Conservation (phyloP, 768 basidiomycete species). For the Tulasnella sp. region DNA sequence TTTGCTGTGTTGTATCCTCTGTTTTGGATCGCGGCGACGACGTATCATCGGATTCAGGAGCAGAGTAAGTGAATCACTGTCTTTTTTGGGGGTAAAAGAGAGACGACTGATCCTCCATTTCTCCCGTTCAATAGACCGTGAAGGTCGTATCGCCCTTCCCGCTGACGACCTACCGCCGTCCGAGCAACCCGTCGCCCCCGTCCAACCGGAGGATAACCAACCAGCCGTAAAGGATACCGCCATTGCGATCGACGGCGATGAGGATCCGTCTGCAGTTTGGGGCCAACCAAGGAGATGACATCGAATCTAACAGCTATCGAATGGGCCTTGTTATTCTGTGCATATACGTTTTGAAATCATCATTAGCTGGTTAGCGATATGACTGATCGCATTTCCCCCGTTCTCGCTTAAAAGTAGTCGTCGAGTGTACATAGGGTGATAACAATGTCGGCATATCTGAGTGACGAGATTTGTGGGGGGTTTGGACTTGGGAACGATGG, state of each 20-base stretch:
- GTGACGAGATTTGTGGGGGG: no score
- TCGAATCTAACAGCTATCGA: no score
- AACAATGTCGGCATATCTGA: no score
- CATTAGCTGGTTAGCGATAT: no score
- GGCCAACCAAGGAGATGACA: not conserved
- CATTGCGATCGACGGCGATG: not conserved
- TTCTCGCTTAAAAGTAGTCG: no score
- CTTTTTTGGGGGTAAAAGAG: constrained; percentile 2
- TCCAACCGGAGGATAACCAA: constrained; percentile 15
- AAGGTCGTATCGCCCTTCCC: constrained; percentile 37
- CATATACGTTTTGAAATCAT: no score
- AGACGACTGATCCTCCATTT: no score
- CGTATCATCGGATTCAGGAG: constrained; percentile 7
- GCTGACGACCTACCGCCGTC: constrained; percentile 27
- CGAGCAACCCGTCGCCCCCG: no score
- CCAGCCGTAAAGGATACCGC: not conserved
- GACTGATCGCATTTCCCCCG: no score
- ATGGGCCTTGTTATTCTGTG: no score
- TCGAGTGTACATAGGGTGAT: no score
- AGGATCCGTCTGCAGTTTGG: constrained; percentile 4
- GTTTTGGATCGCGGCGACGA: constrained; percentile 33
- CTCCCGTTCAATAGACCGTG: not conserved
- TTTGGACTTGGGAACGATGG: no score
- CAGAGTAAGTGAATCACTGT: constrained; percentile 7
- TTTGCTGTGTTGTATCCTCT: constrained; percentile 64